A percentile compares a stretch with the other conserved stretches of the same genome.
phyloP scores from a whole-genome alignment of 208 protist genomes.

The Trichomonas vaginalis region DNA sequence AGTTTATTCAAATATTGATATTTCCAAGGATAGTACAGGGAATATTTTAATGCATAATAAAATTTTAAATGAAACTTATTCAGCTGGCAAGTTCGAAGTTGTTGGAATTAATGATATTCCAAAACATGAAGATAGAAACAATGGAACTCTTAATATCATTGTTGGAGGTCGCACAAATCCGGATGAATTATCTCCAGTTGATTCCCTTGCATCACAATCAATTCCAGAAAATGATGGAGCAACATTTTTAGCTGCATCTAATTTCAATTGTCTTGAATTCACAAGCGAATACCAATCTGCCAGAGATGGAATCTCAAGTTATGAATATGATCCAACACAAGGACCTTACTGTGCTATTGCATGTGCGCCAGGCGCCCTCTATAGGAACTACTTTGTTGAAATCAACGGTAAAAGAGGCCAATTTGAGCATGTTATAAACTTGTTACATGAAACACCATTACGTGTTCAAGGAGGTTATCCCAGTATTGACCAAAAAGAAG shows the following conservation, averaged over 20 bases:
- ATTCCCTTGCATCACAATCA: background rate
- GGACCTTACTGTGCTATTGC: constrained; percentile 46
- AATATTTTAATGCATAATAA: too few relatives aligned
- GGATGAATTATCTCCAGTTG: background rate
- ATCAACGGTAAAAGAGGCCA: background rate
- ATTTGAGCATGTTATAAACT: background rate
- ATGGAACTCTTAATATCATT: background rate
- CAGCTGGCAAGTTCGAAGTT: too few relatives aligned
- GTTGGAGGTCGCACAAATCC: background rate
- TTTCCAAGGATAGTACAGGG: too few relatives aligned
- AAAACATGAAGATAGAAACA: background rate
- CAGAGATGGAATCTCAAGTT: constrained; percentile 44
- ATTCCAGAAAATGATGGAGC: background rate
- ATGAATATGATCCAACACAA: constrained; percentile 49
- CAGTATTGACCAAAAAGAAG: background rate
- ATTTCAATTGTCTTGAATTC: constrained; percentile 58
- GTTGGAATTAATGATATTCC: background rate
- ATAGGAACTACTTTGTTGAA: constrained; percentile 49
- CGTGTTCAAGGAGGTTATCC: background rate
- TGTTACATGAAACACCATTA: background rate
- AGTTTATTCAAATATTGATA: too few relatives aligned
- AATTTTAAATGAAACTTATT: background rate
- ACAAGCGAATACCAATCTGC: constrained; percentile 33
- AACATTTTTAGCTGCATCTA: constrained; percentile 51
- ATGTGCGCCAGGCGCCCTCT: constrained; percentile 37